Base-by-base conservation (phyloP, 2,329 filamentous ascomycete genomes). In the Ophiognomonia clavigignenti-juglandacearum region DNA sequence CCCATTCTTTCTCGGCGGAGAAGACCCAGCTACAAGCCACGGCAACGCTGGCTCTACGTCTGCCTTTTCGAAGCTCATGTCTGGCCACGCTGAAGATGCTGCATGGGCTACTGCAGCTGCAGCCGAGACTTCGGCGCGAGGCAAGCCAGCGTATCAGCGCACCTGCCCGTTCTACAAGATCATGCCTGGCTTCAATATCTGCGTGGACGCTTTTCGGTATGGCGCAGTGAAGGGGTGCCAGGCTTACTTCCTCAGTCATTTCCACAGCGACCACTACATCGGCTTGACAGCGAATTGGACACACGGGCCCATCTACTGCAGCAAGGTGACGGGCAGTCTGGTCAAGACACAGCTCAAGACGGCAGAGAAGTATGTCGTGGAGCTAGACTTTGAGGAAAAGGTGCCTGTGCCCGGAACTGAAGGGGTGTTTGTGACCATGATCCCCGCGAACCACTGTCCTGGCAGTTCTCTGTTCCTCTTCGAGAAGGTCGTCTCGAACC, bases 111-210 rank as follows among this genome's bases (percentile, higher is more conserved):
- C 80, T 29, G 93, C 93, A 11, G 90, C 92, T 0, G 86, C 88
- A 1, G 76, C 86, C 1, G 90, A 96, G 62, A 71, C 79, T 23
- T 79, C 86, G 1, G 83, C 90, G 3, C 79, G 88, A 34, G 92
- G 93, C 19, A 93, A 89, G 61, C 88, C 86, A 16, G 85, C 91
- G 0, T 93, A 92, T 59, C 80, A 92, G 59, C 81, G 93, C 40
- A 96, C 89, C 0, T 98, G 93, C 60, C 93, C 93, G 0, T 98
- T 98, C 59, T 98, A 98, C 72, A 98, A 98, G 66, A 96, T 97
- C 54, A 84, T 98, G 69, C 91, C 92, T 0, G 90, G 89, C 0
- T 86, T 96, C 59, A 88, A 78, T 54, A 95, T 97, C 44, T 95
- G 89, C 48, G 93, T 98, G 1, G 93, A 98, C 65, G 93, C 93